These are phyloP conservation scores for Melampsora medusae DNA, from an alignment of 1,284 basidiomycete genomes.

Conservation along the genomic window DNA sequence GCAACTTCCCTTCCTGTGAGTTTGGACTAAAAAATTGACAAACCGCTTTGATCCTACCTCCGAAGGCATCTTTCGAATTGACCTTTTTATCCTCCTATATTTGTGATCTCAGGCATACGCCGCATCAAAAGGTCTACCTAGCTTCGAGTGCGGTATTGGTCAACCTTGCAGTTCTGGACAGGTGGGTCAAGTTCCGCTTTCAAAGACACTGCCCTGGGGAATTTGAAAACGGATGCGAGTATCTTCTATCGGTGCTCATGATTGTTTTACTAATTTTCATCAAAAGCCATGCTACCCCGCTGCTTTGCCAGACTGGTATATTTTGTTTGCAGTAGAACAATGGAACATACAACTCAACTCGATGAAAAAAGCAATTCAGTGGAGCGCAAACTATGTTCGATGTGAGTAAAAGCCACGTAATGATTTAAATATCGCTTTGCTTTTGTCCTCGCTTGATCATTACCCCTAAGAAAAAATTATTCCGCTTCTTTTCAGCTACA, in stretches of 20 bases:
- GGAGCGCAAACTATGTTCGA: constrained; percentile 28
- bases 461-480: neutral
- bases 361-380: constrained; percentile 30
- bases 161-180: constrained; percentile 37
- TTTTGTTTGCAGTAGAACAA: constrained; percentile 43
- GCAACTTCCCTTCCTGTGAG: constrained; percentile 32
- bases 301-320: constrained; percentile 41
- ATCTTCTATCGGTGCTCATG: neutral
- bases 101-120: constrained; percentile 34
- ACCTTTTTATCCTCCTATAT: neutral
- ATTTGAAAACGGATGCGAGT: neutral
- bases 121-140: constrained; percentile 15
- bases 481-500: constrained; percentile 8
- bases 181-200: constrained; percentile 2
- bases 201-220: neutral
- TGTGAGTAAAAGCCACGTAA: constrained; percentile 11
- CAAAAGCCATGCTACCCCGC: constrained; percentile 42
- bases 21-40: neutral
- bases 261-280: neutral
- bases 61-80: neutral
- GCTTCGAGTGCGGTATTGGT: constrained; percentile 42
- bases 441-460: neutral
- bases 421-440: neutral
- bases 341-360: constrained; percentile 44
- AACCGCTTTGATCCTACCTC: neutral